Evolutionary conservation across 202 grass and related monocot species (phyloP).

Genomic region (Miscanthus sacchariflorus): DNA sequence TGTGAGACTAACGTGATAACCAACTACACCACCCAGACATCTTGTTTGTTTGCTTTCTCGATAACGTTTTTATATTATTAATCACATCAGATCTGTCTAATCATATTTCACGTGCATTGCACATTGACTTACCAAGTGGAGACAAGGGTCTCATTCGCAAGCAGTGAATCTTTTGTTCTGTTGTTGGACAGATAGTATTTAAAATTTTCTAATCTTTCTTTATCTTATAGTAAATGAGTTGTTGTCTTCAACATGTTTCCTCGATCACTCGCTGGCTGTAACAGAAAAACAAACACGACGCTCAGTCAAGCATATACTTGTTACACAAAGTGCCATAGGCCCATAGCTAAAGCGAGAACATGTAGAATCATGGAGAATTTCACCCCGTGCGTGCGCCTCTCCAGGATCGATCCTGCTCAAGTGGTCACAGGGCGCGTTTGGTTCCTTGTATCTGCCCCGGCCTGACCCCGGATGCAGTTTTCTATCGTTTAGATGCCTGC

Average conservation of each 20-base stretch:
- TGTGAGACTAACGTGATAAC: conserved; percentile 96
- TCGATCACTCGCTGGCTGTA: not conserved
- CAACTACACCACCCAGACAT: conserved; percentile 84
- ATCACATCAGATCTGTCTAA: too few relatives aligned
- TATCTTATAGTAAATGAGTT: not conserved
- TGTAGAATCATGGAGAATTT: not conserved
- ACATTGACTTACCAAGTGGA: too few relatives aligned
- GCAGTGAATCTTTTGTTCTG: too few relatives aligned
- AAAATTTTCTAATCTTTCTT: not conserved
- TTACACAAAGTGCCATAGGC: not conserved
- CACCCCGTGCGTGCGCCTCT: not conserved
- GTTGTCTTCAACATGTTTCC: not conserved
- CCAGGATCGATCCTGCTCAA: not conserved
- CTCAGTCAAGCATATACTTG: conserved; percentile 14
- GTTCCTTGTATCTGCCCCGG: too few relatives aligned
- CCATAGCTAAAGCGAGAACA: not conserved
- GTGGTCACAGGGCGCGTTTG: too few relatives aligned
- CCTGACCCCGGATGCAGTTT: too few relatives aligned
- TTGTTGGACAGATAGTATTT: too few relatives aligned
- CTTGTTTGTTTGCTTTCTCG: rapidly evolving
- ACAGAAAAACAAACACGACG: not conserved
- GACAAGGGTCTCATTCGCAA: too few relatives aligned
- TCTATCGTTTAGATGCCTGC: too few relatives aligned
- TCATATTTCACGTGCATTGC: too few relatives aligned
- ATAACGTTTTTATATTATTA: too few relatives aligned